Evolutionary conservation across 1,284 basidiomycete genomes (phyloP), one percentile per base, ranked within the genome.

Genomic region (Cryptococcus sp.): DNA sequence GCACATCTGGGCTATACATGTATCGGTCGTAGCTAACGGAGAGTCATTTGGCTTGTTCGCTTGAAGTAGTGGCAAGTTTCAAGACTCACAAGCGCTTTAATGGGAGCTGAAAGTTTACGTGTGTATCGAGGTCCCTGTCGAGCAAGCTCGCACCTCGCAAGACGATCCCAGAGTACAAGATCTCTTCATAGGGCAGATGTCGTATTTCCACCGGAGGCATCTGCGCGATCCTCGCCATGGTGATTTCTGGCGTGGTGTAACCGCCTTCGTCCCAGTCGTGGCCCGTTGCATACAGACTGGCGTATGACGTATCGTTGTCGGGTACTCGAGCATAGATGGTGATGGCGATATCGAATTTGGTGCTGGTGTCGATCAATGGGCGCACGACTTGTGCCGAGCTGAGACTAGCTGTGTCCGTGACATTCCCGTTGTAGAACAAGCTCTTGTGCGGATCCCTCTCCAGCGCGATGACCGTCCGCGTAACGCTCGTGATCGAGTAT

Each of bases 51-150:
- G 30, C 8, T 35, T 35, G 30, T 35, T 50, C 16, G 8, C 48
- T 22, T 16, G 20, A 27, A 4, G 4, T 5, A 16, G 27, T 5
- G 3, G 48, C 5, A 20, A n/a, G n/a, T 2, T 47, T 47, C 8
- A 13, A n/a, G 2, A 53, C 65, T 58, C 50, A 67, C 66, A 67
- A 67, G 54, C 63, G 52, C 25, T 63, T 51, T 8, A 67, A 47
- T n/a, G 66, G 66, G 11, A 67, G 52, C 5, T 64, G 51, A 47
- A 65, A 63, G 3, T 52, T 48, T 17, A 67, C 20, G 4, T 41
- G 51, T 7, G 40, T 45, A 15, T 64, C 58, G 52, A 63, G 48
- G 3, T 47, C 43, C 42, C 60, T 52, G 15, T 58, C 62, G 47
- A 22, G 49, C 15, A 60, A 20, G 19, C 41, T 47, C n/a, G 61